Conservation (phyloP, 805 yeast genomes). For the Kazachstania kunashirensis region DNA sequence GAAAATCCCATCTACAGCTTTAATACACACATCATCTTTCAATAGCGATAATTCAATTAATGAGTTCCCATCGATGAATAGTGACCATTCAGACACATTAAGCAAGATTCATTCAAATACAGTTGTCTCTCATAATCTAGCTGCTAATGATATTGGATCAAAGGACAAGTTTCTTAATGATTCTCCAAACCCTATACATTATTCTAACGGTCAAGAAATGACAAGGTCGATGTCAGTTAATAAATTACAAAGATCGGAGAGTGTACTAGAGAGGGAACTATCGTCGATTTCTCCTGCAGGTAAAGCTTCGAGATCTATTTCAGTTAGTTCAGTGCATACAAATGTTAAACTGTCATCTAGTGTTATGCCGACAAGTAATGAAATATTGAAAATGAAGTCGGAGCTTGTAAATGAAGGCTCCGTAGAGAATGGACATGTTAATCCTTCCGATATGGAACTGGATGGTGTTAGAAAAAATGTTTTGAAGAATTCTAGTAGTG, state of each 20-base stretch:
- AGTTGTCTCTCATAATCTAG: not conserved
- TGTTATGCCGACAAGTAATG: too few relatives aligned
- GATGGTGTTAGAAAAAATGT: too few relatives aligned
- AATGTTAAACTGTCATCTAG: not conserved
- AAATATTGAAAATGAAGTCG: too few relatives aligned
- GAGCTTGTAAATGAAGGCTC: too few relatives aligned
- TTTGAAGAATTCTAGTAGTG: too few relatives aligned
- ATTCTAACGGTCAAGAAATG: constrained; percentile 1
- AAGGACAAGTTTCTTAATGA: not conserved
- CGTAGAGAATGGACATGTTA: too few relatives aligned
- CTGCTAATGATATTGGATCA: not conserved
- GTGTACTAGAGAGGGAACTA: constrained; percentile 1
- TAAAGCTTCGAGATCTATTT: not conserved
- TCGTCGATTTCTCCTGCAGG: not conserved
- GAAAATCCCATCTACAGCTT: constrained; percentile 8
- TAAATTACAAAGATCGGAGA: constrained; percentile 2
- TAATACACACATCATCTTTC: constrained; percentile 1
- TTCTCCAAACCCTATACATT: not conserved
- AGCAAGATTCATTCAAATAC: not conserved
- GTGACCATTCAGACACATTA: not conserved
- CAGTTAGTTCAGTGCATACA: not conserved
- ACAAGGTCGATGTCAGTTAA: not conserved
- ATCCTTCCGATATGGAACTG: too few relatives aligned
- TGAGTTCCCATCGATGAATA: not conserved
- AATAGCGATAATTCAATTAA: constrained; percentile 1